Percentiles rank a stretch among this genome's conserved stretches.
These are phyloP conservation scores for Chytriomyces confervae DNA, from an alignment of 192 early-diverging fungal species.

Conservation along the genomic window DNA sequence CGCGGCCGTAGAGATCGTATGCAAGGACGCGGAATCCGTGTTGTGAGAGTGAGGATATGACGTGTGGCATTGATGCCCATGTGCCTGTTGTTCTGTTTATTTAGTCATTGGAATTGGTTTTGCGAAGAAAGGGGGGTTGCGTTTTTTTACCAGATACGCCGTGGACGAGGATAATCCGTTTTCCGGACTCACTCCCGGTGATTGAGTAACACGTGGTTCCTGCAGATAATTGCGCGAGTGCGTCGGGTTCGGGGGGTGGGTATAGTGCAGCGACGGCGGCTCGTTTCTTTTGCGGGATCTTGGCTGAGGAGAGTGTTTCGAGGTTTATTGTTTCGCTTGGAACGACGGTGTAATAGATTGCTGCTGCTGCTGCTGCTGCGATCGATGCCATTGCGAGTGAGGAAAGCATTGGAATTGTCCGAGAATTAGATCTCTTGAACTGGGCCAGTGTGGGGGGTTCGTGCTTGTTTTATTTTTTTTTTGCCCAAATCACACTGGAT, in stretches of 20 bases:
- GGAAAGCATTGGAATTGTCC: too few species aligned
- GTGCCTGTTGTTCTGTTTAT: constrained; percentile 5
- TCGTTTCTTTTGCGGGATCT: background rate
- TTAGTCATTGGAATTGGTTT: background rate
- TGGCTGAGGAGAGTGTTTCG: background rate
- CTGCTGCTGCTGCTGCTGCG: background rate
- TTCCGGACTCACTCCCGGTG: background rate
- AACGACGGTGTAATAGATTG: background rate
- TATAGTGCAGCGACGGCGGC: background rate
- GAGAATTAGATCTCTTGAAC: too few species aligned
- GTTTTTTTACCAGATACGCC: background rate
- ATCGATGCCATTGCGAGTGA: background rate
- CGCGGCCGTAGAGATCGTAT: constrained; percentile 60
- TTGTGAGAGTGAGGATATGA: constrained; percentile 38
- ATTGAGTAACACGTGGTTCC: background rate
- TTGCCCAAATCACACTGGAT: too few species aligned
- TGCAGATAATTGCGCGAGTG: background rate
- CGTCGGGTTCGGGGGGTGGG: background rate
- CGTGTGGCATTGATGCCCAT: constrained; percentile 31
- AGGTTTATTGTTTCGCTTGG: background rate
- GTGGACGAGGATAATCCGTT: background rate
- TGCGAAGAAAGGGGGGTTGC: background rate
- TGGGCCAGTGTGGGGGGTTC: too few species aligned
- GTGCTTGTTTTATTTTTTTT: too few species aligned
- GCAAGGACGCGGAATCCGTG: constrained; percentile 48